A percentile compares a stretch with the other conserved stretches of the same genome.
phyloP scores from a whole-genome alignment of 2,329 filamentous ascomycete genomes.

The Venturia carpophila region DNA sequence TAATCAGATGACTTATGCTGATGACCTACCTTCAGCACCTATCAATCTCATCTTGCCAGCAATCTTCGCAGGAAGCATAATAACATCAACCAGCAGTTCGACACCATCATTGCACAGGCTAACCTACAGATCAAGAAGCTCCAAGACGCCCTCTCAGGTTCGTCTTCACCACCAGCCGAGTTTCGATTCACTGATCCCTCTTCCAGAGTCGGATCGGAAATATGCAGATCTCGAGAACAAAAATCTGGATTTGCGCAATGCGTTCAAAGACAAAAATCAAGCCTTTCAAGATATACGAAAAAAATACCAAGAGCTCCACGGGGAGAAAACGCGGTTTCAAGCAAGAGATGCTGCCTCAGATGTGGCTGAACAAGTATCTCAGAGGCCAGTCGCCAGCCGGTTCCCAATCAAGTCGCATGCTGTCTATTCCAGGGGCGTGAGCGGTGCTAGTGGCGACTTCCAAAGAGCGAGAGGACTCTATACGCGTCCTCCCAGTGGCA shows the following conservation, averaged over 20 bases:
- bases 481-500: not conserved
- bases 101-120: slow-evolving; percentile 66
- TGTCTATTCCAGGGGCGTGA: not conserved
- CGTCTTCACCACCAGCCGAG: slow-evolving; percentile 23
- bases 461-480: slow-evolving; percentile 10
- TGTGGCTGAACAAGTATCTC: slow-evolving; percentile 28
- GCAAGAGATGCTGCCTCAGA: slow-evolving; percentile 16
- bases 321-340: slow-evolving; percentile 14
- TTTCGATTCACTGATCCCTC: not conserved
- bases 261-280: slow-evolving; percentile 62
- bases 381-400: not conserved
- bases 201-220: not conserved
- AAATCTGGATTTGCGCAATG: slow-evolving; percentile 61
- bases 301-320: slow-evolving; percentile 49
- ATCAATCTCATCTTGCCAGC: slow-evolving; percentile 68
- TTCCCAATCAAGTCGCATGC: not conserved
- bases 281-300: slow-evolving; percentile 61
- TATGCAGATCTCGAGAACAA: slow-evolving; percentile 49
- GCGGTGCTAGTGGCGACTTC: not conserved
- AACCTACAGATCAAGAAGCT: slow-evolving; percentile 63
- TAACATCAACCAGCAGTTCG: slow-evolving; percentile 56
- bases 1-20: not conserved
- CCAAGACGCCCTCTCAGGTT: slow-evolving; percentile 57
- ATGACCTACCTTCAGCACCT: slow-evolving; percentile 47
- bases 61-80: slow-evolving; percentile 65